phyloP scores from a whole-genome alignment of 768 basidiomycete species.

The Boletellus sp. region DNA sequence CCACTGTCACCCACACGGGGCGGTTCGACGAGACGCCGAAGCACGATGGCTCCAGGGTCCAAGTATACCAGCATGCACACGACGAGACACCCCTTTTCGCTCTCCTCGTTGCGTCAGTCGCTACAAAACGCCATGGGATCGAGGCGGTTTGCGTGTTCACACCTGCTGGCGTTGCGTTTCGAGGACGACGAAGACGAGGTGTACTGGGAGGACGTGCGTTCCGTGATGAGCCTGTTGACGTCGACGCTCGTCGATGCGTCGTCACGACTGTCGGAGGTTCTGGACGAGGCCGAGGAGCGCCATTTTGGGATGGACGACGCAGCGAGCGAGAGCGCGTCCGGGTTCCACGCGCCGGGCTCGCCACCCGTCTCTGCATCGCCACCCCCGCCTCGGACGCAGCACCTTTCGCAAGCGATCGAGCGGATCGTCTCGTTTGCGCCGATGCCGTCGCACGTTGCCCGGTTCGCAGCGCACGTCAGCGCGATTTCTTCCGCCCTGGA shows the following conservation, averaged over 20 bases:
- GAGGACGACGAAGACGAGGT: constrained; percentile 65
- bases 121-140: constrained; percentile 67
- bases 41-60: constrained; percentile 45
- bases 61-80: constrained; percentile 62
- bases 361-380: constrained; percentile 10
- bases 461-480: constrained; percentile 73
- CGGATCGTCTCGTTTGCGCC: constrained; percentile 60
- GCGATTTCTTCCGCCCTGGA: constrained; percentile 64
- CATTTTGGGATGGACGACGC: constrained; percentile 47
- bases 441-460: constrained; percentile 60
- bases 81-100: constrained; percentile 61
- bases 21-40: constrained; percentile 14
- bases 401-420: constrained; percentile 12
- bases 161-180: constrained; percentile 77
- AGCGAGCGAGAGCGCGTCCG: constrained; percentile 25
- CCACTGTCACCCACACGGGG: constrained; percentile 15
- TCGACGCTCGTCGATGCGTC: constrained; percentile 65
- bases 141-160: constrained; percentile 74
- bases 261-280: constrained; percentile 55
- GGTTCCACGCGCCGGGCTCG: constrained; percentile 13
- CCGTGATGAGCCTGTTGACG: constrained; percentile 67
- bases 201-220: constrained; percentile 84
- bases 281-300: constrained; percentile 56
- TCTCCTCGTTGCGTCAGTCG: constrained; percentile 56
- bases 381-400: constrained; percentile 7